These are phyloP conservation scores for Rubia yunnanensis DNA, from an alignment of 257 asterid species.

Conservation along the genomic window DNA sequence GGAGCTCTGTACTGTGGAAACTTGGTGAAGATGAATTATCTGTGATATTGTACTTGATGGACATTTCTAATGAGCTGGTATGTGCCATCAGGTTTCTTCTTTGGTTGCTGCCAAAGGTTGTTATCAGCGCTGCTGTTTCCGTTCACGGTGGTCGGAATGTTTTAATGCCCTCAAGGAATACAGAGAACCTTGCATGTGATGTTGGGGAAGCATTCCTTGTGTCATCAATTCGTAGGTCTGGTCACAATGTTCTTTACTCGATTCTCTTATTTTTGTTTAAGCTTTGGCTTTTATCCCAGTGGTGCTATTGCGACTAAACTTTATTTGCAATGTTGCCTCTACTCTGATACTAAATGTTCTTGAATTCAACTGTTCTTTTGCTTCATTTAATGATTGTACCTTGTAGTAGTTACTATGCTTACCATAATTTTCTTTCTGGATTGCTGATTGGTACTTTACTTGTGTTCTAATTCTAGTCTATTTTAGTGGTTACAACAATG, in stretches of 20 bases:
- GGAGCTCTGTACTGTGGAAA: constrained; percentile 58
- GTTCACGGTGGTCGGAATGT: constrained; percentile 53
- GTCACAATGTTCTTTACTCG: constrained; percentile 8
- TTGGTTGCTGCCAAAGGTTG: constrained; percentile 84
- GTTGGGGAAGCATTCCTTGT: constrained; percentile 83
- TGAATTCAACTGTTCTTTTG: neutral
- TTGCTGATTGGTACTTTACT: neutral
- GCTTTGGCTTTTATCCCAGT: neutral
- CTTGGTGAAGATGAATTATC: constrained; percentile 88
- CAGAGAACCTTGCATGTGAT: constrained; percentile 60
- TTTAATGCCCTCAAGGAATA: constrained; percentile 48
- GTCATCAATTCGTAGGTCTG: constrained; percentile 73
- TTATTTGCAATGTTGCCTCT: neutral
- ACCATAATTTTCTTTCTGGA: neutral
- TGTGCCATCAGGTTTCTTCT: constrained; percentile 73
- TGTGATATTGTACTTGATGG: constrained; percentile 74
- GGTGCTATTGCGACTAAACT: neutral
- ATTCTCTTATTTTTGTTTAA: neutral
- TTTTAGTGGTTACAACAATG: neutral
- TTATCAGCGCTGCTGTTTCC: constrained; percentile 45
- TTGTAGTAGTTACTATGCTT: neutral
- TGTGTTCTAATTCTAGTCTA: neutral
- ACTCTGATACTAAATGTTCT: neutral
- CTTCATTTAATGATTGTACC: neutral
- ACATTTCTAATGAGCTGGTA: constrained; percentile 64